Evolutionary conservation across 2,329 filamentous ascomycete species (phyloP).

Genomic region (Pseudogymnoascus sp.): DNA sequence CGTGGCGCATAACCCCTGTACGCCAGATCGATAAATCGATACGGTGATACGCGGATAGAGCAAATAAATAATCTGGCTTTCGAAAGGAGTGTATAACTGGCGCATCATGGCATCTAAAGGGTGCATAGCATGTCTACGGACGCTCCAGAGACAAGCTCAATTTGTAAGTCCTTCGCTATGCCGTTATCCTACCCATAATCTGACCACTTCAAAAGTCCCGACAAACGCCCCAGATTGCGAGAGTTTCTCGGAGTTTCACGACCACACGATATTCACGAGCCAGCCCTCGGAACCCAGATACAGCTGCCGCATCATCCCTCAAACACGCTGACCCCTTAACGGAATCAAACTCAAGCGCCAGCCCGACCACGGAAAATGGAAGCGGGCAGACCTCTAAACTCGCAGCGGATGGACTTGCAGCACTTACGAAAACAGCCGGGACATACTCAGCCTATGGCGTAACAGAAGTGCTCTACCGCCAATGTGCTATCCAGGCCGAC

Average conservation of each 20-base stretch:
- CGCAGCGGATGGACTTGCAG: slow-evolving; percentile 21
- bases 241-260: slow-evolving; percentile 19
- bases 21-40: not conserved
- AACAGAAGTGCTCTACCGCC: slow-evolving; percentile 71
- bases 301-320: slow-evolving; percentile 17
- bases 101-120: slow-evolving; percentile 10
- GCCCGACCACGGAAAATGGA: slow-evolving; percentile 8
- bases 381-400: slow-evolving; percentile 15
- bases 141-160: slow-evolving; percentile 19
- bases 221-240: slow-evolving; percentile 6
- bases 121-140: slow-evolving; percentile 25
- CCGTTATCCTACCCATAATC: not conserved
- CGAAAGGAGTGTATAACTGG: not conserved
- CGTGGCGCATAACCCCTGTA: not conserved
- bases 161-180: slow-evolving; percentile 7
- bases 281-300: slow-evolving; percentile 17
- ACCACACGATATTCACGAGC: slow-evolving; percentile 23
- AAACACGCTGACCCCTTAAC: slow-evolving; percentile 14
- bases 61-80: slow-evolving; percentile 1
- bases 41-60: not conserved
- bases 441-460: slow-evolving; percentile 74
- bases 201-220: slow-evolving; percentile 12
- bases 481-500: slow-evolving; percentile 64
- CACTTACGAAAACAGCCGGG: slow-evolving; percentile 32
- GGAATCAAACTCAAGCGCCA: slow-evolving; percentile 6